Percentiles rank a stretch among this genome's conserved stretches.
phyloP scores from a whole-genome alignment of 805 yeast genomes.

The Wickerhamomyces mucosus region DNA sequence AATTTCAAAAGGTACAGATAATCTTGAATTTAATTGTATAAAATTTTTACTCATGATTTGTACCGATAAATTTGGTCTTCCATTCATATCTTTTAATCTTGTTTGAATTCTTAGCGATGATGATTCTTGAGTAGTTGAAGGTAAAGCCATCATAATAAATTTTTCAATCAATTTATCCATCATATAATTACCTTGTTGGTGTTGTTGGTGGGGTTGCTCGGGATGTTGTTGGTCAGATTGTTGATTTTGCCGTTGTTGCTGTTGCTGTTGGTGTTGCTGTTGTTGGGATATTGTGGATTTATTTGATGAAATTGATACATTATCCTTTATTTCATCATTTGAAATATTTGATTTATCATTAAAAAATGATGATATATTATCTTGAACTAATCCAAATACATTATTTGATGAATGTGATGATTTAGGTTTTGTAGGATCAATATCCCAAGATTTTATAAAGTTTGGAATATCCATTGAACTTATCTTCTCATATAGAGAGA shows the following conservation, averaged over 20 bases:
- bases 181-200: background rate
- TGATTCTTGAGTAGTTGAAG: conserved; percentile 43
- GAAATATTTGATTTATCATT: conserved; percentile 1
- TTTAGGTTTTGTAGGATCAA: no score
- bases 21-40: conserved; percentile 50
- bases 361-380: conserved; percentile 9
- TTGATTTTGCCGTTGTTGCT: background rate
- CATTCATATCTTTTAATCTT: conserved; percentile 50
- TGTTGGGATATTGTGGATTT: no score
- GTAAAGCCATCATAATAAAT: conserved; percentile 62
- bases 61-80: conserved; percentile 61
- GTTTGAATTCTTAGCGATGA: conserved; percentile 25
- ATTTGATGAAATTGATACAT: no score
- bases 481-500: no score
- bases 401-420: no score
- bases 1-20: conserved; percentile 50
- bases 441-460: no score
- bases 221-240: background rate
- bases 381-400: conserved; percentile 8
- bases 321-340: no score
- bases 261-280: conserved; percentile 1
- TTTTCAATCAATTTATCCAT: conserved; percentile 63
- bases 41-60: conserved; percentile 62
- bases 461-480: no score
- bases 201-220: conserved; percentile 1